phyloP scores from a whole-genome alignment of 371 early-diverging fungal species.

The Rhizopus delemar region DNA sequence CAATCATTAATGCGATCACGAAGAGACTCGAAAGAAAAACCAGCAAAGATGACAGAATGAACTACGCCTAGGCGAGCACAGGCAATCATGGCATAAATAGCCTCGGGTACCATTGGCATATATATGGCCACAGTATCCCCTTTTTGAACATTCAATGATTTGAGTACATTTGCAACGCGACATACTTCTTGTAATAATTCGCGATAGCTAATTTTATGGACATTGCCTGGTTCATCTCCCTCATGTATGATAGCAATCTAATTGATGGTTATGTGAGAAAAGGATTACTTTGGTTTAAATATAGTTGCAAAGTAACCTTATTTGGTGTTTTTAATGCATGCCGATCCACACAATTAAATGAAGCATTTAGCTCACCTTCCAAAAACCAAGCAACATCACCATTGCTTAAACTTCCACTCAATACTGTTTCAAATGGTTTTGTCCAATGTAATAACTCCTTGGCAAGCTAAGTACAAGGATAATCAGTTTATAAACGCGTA shows the following conservation, averaged over 20 bases:
- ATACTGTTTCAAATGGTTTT: slow-evolving; percentile 70
- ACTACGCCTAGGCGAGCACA: slow-evolving; percentile 91
- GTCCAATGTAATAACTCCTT: slow-evolving; percentile 73
- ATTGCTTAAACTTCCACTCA: slow-evolving; percentile 59
- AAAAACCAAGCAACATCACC: slow-evolving; percentile 92
- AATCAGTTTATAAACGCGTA: background rate
- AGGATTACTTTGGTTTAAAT: no score
- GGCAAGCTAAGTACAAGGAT: slow-evolving; percentile 59
- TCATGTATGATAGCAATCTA: slow-evolving; percentile 90
- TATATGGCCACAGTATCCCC: slow-evolving; percentile 94
- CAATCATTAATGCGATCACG: slow-evolving; percentile 81
- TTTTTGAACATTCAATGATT: slow-evolving; percentile 77
- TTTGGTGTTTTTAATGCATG: slow-evolving; percentile 76
- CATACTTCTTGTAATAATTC: slow-evolving; percentile 81
- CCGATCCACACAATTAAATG: slow-evolving; percentile 95
- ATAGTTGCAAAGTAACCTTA: slow-evolving; percentile 52
- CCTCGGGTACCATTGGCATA: slow-evolving; percentile 97
- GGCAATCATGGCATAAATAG: slow-evolving; percentile 89
- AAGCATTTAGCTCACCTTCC: slow-evolving; percentile 90
- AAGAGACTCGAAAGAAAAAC: slow-evolving; percentile 87
- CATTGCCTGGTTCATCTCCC: slow-evolving; percentile 82
- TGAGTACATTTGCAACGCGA: slow-evolving; percentile 81
- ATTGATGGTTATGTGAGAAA: background rate
- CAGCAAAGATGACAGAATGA: slow-evolving; percentile 92
- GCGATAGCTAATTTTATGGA: slow-evolving; percentile 80